Base-by-base conservation (phyloP, 768 basidiomycete species). In the Boletus sensibilis region DNA sequence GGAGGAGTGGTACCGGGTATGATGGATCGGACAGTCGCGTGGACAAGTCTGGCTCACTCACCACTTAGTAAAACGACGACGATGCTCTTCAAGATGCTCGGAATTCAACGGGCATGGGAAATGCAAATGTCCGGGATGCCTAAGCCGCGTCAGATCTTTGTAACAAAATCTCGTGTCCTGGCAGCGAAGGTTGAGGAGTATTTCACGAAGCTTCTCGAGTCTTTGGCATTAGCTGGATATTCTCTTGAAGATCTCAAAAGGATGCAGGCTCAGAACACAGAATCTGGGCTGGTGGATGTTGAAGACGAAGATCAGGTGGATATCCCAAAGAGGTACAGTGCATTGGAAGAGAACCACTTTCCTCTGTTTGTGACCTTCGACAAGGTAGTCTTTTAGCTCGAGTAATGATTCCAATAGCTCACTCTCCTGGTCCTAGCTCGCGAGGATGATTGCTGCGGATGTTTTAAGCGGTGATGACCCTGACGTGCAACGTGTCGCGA, bases 31-130 rank as follows among this genome's bases (percentile, higher is more conserved):
- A 5, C 31, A 5, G 27, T 16, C 4, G 34, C 0, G 4, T 23
- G 20, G 48, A 39, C 13, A 23, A 16, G 2, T 13, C 23, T 5
- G 18, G 13, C 54, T 57, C 43, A 62, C 21, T 23, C 13, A 20
- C 4, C 1, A 6, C 21, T 18, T 40, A 88, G 88, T 1, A 89
- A 89, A 77, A 90, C 86, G 0, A 90, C 88, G 0, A 85, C 87
- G 0, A 88, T 90, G 79, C 72, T 90, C 1, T 87, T 85, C 74
- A 89, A 87, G 67, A 89, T 90, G 80, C 75, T 89, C 2, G 79
- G 81, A 2, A 81, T 88, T 8, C 84, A 90, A 59, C 72, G 79
- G n/a, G 75, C 80, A 3, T 85, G 79, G 71, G 68, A 79, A 38
- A 56, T 74, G 25, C 68, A 72, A 23, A 10, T 5, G 2, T 51